Evolutionary conservation across 345 rosid genomes (phyloP).

Genomic region (Hypericum androsaemum): DNA sequence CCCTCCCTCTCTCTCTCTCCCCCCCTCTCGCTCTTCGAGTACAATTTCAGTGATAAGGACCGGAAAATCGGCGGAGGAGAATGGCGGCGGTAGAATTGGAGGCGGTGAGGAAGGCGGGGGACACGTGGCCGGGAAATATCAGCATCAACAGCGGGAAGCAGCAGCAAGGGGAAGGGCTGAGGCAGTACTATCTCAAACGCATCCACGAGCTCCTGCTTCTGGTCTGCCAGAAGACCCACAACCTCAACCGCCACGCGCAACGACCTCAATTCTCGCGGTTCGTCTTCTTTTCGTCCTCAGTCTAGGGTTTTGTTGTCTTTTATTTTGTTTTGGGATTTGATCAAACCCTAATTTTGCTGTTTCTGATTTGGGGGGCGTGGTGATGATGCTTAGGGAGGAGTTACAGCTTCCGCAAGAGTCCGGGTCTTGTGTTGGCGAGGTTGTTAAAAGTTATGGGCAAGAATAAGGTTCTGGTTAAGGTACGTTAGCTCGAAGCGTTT

Average conservation of each 20-base stretch:
- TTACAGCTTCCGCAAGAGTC: conserved; percentile 95
- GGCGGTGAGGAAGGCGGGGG: no score
- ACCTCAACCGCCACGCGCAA: conserved; percentile 96
- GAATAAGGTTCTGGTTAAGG: conserved; percentile 94
- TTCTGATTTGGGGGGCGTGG: conserved; percentile 25
- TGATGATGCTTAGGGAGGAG: conserved; percentile 92
- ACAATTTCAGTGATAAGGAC: no score
- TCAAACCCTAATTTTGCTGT: no score
- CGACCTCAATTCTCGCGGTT: conserved; percentile 90
- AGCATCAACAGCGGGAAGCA: no score
- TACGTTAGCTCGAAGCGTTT: no score
- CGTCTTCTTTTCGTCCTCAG: no score
- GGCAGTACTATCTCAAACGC: conserved; percentile 80
- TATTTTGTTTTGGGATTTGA: background rate
- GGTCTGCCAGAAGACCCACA: conserved; percentile 61
- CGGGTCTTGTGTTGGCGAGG: conserved; percentile 98
- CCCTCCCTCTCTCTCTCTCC: no score
- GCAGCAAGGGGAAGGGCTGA: conserved; percentile 79
- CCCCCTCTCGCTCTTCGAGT: no score
- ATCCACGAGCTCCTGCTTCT: conserved; percentile 81
- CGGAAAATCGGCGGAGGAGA: no score
- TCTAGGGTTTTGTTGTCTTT: conserved; percentile 7
- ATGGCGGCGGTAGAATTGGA: no score
- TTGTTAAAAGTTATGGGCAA: conserved; percentile 99
- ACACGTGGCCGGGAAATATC: no score